A percentile compares a stretch with the other conserved stretches of the same genome.
phyloP scores from a whole-genome alignment of 1,284 basidiomycete genomes.

The Cystobasidium sp. region DNA sequence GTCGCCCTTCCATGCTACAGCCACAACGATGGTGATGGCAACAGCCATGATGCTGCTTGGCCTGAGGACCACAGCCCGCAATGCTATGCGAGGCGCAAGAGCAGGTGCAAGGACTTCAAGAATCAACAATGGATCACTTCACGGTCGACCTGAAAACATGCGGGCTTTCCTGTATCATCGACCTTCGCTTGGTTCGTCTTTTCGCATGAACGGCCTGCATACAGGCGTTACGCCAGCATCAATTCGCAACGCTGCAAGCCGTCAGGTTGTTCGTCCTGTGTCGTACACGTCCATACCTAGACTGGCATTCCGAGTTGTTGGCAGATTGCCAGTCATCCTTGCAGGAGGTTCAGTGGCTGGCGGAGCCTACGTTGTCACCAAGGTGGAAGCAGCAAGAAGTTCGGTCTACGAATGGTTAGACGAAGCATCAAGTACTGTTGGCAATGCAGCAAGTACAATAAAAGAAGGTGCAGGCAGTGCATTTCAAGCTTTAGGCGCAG shows the following conservation, averaged over 20 bases:
- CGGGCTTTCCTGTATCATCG: slow-evolving; percentile 16
- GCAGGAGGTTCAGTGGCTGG: slow-evolving; percentile 36
- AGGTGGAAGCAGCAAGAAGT: slow-evolving; percentile 32
- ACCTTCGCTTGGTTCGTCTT: slow-evolving; percentile 10
- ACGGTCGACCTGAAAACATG: slow-evolving; percentile 1
- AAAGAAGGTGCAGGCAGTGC: slow-evolving; percentile 18
- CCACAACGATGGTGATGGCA: slow-evolving; percentile 18
- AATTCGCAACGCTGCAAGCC: background rate
- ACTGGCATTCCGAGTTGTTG: slow-evolving; percentile 21
- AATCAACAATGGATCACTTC: background rate
- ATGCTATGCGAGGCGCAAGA: background rate
- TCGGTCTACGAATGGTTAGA: slow-evolving; percentile 23
- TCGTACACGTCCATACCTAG: slow-evolving; percentile 25
- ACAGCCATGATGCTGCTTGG: slow-evolving; percentile 18
- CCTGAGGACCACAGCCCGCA: background rate
- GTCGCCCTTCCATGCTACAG: slow-evolving; percentile 1
- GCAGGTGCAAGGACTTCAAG: background rate
- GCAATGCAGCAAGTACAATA: background rate
- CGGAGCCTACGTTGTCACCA: slow-evolving; percentile 38
- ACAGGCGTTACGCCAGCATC: slow-evolving; percentile 1
- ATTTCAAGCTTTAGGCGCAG: slow-evolving; percentile 22
- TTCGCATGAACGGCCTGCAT: slow-evolving; percentile 30
- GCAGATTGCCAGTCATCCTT: slow-evolving; percentile 26
- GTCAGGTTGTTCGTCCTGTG: slow-evolving; percentile 12
- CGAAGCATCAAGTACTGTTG: slow-evolving; percentile 21